Percentiles rank a stretch among this genome's conserved stretches.
Conservation (phyloP, 1,139 yeast genomes). For the Magnusiomyces tetraspermus region DNA sequence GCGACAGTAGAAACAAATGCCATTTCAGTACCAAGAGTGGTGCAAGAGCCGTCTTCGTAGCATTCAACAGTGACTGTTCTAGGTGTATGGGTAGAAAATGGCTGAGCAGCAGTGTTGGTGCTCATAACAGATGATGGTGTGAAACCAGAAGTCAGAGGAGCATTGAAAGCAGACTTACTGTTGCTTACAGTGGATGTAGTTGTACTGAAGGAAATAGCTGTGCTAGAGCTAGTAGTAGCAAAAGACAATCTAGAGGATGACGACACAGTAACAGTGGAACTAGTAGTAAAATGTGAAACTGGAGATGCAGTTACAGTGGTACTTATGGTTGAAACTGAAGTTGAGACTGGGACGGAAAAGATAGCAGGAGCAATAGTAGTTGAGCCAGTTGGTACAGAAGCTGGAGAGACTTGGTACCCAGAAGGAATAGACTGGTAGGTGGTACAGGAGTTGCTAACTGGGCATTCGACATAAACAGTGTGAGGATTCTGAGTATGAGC, state of each 20-base stretch:
- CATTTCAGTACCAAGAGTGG: no score
- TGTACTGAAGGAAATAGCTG: neutral
- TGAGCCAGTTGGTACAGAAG: neutral
- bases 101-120: no score
- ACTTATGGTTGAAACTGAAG: neutral
- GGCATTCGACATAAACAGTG: neutral
- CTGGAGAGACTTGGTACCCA: neutral
- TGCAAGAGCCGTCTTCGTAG: no score
- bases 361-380: neutral
- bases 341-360: neutral
- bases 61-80: no score
- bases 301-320: neutral
- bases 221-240: no score
- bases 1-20: no score
- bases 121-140: no score
- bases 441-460: neutral
- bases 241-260: neutral
- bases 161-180: no score
- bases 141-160: no score
- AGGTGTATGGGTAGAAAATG: no score
- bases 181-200: no score
- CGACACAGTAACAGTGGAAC: neutral
- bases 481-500: neutral
- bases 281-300: neutral
- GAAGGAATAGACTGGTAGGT: neutral